phyloP scores from a whole-genome alignment of 768 basidiomycete genomes.

The Rhodocollybia butyracea region DNA sequence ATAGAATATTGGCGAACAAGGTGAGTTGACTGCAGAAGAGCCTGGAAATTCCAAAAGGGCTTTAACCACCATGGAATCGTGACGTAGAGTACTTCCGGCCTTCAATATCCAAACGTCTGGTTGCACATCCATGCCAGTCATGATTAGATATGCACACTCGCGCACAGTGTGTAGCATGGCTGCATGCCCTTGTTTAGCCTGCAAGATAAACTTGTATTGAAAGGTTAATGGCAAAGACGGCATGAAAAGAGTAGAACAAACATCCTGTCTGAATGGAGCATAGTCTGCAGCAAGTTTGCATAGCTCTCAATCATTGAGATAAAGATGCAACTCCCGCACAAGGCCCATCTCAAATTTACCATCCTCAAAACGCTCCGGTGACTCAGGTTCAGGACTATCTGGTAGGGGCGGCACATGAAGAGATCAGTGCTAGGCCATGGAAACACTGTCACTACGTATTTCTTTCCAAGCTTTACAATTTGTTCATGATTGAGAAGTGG shows the following conservation, averaged over 20 bases:
- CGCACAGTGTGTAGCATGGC: too few species aligned
- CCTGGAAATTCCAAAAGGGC: not conserved
- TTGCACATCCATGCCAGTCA: not conserved
- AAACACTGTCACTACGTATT: not conserved
- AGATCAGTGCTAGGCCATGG: not conserved
- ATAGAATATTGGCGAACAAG: not conserved
- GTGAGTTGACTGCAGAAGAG: not conserved
- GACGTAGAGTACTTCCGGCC: not conserved
- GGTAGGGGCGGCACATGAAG: not conserved
- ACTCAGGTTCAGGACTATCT: not conserved
- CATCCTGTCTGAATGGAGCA: not conserved
- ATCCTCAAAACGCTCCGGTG: not conserved
- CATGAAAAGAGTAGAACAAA: not conserved
- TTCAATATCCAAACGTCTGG: not conserved
- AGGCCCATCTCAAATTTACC: too few species aligned
- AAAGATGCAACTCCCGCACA: not conserved
- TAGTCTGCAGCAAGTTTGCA: not conserved
- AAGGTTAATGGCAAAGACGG: not conserved
- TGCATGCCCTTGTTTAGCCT: not conserved
- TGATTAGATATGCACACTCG: too few species aligned
- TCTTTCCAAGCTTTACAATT: not conserved
- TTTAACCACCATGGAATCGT: not conserved
- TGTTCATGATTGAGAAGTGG: not conserved
- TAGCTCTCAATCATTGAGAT: not conserved
- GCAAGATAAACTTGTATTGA: not conserved